Base-by-base conservation (phyloP, 1,284 basidiomycete genomes). In the Gomphus sp. region DNA sequence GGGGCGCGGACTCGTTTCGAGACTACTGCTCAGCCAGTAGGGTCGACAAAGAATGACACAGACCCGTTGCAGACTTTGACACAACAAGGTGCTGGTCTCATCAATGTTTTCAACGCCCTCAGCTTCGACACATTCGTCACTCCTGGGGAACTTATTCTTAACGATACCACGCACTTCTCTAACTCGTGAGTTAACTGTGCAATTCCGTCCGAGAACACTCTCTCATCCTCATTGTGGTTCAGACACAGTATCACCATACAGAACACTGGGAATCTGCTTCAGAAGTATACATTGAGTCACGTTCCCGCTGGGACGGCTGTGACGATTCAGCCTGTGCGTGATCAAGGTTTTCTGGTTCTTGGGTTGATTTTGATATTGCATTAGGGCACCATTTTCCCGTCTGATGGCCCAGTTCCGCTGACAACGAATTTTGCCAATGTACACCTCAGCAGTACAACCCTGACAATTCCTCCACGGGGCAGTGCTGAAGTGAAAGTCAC, bases 81-180 rank as follows among this genome's bases (percentile, higher is more conserved):
- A 1, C 79, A 82, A 56, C 81, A 84, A 63, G 89, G 88, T 41
- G 78, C 84, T 22, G 88, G 87, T 22, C 68, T 87, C 55, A 73
- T 89, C 59, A 76, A 89, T 64, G 79, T 82, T 11, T 84, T 78
- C 69, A 74, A 80, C 60, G 86, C 87, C 0, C 71, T 89, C 52
- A 75, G 79, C 62, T 72, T 78, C 2, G 76, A 74, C 10, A 81
- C 83, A 4, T 64, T 78, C 25, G 72, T 89, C 37, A 76, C 76
- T 3, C 85, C 84, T 4, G 75, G 79, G 4, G 78, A 84, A 66
- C 70, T 89, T 28, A 69, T 82, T 60, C 71, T 89, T 55, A 91
- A 89, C 68, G 87, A 89, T 69, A 89, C 87, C 0, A 77, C 80
- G 0, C 71, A 86, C 67, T 80, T 82, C 66, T 69, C 72, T 56